These are phyloP conservation scores for Teratosphaeria pseudoeucalypti DNA, from an alignment of 2,329 filamentous ascomycete genomes.

Conservation along the genomic window DNA sequence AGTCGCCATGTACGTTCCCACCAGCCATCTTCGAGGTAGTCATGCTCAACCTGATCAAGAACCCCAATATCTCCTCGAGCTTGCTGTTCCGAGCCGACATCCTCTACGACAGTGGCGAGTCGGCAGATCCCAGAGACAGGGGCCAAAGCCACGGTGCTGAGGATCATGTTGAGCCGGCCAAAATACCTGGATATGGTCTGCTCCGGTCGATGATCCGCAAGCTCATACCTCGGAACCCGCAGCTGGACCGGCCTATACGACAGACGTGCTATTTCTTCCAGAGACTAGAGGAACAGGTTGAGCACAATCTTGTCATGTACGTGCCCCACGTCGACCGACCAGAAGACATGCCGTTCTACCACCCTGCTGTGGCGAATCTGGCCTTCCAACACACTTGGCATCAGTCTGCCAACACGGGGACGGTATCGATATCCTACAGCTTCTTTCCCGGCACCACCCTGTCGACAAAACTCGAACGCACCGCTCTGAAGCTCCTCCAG, in stretches of 20 bases:
- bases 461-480: slow-evolving; percentile 44
- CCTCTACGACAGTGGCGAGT: slow-evolving; percentile 40
- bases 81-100: slow-evolving; percentile 74
- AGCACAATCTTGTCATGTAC: slow-evolving; percentile 58
- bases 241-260: slow-evolving; percentile 61
- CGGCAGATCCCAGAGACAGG: slow-evolving; percentile 35
- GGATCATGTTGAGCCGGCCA: neutral
- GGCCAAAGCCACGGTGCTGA: slow-evolving; percentile 20
- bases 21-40: slow-evolving; percentile 53
- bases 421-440: slow-evolving; percentile 42
- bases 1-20: slow-evolving; percentile 47
- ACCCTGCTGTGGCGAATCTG: slow-evolving; percentile 64
- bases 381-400: slow-evolving; percentile 65
- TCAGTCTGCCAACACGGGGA: slow-evolving; percentile 6
- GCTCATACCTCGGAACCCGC: slow-evolving; percentile 71
- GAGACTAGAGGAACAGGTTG: slow-evolving; percentile 20
- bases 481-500: slow-evolving; percentile 57
- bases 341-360: slow-evolving; percentile 72
- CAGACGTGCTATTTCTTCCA: slow-evolving; percentile 69
- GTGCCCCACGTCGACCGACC: slow-evolving; percentile 57
- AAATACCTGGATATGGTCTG: slow-evolving; percentile 29
- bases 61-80: slow-evolving; percentile 69
- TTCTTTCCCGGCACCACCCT: slow-evolving; percentile 27
- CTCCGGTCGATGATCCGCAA: slow-evolving; percentile 61
- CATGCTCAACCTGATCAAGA: slow-evolving; percentile 65